Percentiles rank a stretch among this genome's conserved stretches.
phyloP scores from a whole-genome alignment of 1,139 yeast genomes.

The Saccharomycopsis phalli region DNA sequence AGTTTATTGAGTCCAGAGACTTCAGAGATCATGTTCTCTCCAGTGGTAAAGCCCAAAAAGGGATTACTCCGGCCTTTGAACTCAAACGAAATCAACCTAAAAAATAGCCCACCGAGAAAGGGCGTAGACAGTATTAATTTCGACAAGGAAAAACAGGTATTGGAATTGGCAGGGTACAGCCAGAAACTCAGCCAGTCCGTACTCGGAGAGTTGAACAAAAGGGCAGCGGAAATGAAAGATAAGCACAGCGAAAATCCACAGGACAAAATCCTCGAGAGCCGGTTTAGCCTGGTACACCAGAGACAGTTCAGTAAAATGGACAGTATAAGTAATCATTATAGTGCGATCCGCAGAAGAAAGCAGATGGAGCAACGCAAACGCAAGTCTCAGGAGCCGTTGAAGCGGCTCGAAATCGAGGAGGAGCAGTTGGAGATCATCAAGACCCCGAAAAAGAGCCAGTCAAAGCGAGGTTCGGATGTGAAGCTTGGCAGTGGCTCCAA shows the following conservation, averaged over 20 bases:
- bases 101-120: not conserved
- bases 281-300: slow-evolving; percentile 23
- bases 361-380: slow-evolving; percentile 5
- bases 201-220: slow-evolving; percentile 16
- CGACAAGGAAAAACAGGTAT: slow-evolving; percentile 14
- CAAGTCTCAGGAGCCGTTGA: slow-evolving; percentile 4
- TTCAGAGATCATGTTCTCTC: not conserved
- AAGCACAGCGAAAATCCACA: slow-evolving; percentile 13
- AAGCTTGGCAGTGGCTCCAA: slow-evolving; percentile 19
- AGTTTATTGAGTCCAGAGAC: slow-evolving; percentile 2
- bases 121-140: not conserved
- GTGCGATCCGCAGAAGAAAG: slow-evolving; percentile 17
- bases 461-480: slow-evolving; percentile 14
- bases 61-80: not conserved
- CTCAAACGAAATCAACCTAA: slow-evolving; percentile 2
- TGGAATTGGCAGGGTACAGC: slow-evolving; percentile 20
- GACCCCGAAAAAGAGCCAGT: slow-evolving; percentile 7
- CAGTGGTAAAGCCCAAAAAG: not conserved
- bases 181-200: slow-evolving; percentile 20
- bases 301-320: slow-evolving; percentile 22
- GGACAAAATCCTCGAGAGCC: slow-evolving; percentile 22
- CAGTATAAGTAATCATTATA: slow-evolving; percentile 16
- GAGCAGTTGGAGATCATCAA: not conserved
- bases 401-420: slow-evolving; percentile 7
- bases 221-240: too few relatives aligned